Base-by-base conservation (phyloP, 148 eudicot species). In the Pouteria glomerata region DNA sequence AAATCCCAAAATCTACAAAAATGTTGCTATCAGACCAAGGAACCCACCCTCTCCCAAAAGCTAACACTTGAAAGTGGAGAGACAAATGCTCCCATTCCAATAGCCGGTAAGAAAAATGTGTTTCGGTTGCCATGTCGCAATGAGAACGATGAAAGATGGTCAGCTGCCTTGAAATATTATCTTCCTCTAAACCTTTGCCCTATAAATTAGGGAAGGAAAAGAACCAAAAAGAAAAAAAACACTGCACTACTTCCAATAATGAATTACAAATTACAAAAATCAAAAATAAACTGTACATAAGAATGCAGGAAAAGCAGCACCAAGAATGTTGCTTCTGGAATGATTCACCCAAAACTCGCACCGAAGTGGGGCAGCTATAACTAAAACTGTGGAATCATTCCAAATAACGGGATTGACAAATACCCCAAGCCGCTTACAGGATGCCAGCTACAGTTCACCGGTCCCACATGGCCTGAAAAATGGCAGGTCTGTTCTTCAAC, bases 401-500 rank as follows among this genome's bases (percentile, higher is more conserved):
- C 71, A 51, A 76, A 39, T 80, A 71, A 74, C 67, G 30, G 55
- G 58, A 68, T 76, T 58, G 45, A 63, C 52, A 76, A 42, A 57
- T n/a, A 23, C 52, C 68, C 61, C 65, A 42, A n/a, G 63, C 39
- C 76, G 65, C 71, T 57, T 23, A 44, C 45, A n/a, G 23, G 26
- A 51, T 73, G 56, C 42, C 62, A 23, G 64, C 67, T 73, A 61
- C 79, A 67, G 33, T 64, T 88, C 86, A 93, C 39, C 88, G 81
- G 73, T 95, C 99, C 89, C 92, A 85, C 82, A 29, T 84, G 16
- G 92, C 96, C 39, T 92, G 97, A 79, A 80, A 92, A 58, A 92
- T 82, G 59, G 88, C 78, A 57, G 89, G 94, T 78, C 99, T 88
- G 76, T 89, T 85, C 88, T 91, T 91, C 82, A 95, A 79, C 99